Conservation (phyloP, 2,329 filamentous ascomycete species). For the Trichoderma hamatum region DNA sequence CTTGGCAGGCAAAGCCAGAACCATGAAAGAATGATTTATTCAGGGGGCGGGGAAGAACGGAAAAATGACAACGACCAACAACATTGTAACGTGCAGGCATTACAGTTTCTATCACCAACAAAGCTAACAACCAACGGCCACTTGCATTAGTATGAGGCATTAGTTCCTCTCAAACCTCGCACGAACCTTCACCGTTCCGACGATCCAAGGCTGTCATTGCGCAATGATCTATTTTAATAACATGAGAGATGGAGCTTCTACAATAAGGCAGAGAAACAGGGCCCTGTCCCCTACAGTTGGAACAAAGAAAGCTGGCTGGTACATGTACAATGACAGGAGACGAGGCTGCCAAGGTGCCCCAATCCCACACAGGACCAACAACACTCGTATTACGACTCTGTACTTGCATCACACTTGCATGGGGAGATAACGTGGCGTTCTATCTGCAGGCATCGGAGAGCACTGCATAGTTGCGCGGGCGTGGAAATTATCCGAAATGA, state of each 20-base stretch:
- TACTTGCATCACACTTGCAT: background rate
- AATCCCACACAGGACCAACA: background rate
- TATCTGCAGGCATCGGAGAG: background rate
- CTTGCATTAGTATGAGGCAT: background rate
- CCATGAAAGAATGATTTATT: background rate
- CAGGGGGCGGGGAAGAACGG: background rate
- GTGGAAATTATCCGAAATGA: slow-evolving; percentile 11
- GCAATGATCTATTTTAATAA: background rate
- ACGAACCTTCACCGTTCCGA: background rate
- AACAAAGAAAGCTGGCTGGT: background rate
- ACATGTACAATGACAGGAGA: background rate
- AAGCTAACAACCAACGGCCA: slow-evolving; percentile 8
- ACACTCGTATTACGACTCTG: background rate
- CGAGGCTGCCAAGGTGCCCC: background rate
- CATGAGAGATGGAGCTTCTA: background rate
- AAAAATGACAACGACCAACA: slow-evolving; percentile 26
- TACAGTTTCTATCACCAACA: background rate
- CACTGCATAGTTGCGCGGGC: background rate
- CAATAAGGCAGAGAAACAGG: background rate
- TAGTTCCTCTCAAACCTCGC: background rate
- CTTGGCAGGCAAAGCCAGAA: too few relatives aligned
- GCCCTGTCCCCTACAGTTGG: background rate
- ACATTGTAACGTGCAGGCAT: background rate
- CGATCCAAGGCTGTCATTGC: background rate
- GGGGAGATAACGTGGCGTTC: background rate